phyloP scores from a whole-genome alignment of 2,329 filamentous ascomycete species.

The Colletotrichum spaethianum region DNA sequence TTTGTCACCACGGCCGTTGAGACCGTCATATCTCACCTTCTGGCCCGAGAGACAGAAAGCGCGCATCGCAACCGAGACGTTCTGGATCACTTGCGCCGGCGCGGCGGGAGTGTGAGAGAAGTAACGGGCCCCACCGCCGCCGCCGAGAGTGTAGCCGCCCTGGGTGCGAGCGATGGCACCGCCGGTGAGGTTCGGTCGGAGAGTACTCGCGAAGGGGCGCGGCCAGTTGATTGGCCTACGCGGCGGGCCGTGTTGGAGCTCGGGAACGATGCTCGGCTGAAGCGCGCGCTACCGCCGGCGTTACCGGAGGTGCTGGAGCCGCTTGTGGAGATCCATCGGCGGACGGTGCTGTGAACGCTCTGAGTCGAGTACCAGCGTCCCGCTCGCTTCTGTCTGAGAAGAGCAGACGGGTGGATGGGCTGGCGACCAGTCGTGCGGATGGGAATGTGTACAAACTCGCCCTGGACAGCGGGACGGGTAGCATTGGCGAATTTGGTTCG shows the following conservation, averaged over 20 bases:
- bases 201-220: slow-evolving; percentile 87
- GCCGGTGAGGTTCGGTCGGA: slow-evolving; percentile 93
- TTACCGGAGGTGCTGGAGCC: slow-evolving; percentile 44
- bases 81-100: slow-evolving; percentile 92
- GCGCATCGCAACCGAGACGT: slow-evolving; percentile 93
- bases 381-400: slow-evolving; percentile 64
- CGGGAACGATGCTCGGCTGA: slow-evolving; percentile 65
- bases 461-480: slow-evolving; percentile 58
- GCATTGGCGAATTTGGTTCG: slow-evolving; percentile 64
- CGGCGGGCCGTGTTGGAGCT: slow-evolving; percentile 64
- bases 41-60: slow-evolving; percentile 94
- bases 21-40: slow-evolving; percentile 88
- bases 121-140: slow-evolving; percentile 83
- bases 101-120: slow-evolving; percentile 91
- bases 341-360: slow-evolving; percentile 61
- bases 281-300: slow-evolving; percentile 50
- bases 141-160: slow-evolving; percentile 85
- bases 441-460: slow-evolving; percentile 62
- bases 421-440: slow-evolving; percentile 61
- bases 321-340: slow-evolving; percentile 63
- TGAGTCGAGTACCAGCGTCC: slow-evolving; percentile 65
- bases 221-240: slow-evolving; percentile 75
- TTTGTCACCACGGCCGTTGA: slow-evolving; percentile 80
- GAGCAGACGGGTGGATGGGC: slow-evolving; percentile 66
- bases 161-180: slow-evolving; percentile 87